phyloP scores from a whole-genome alignment of 2,329 filamentous ascomycete species.

The Acephala macrosclerotiorum region DNA sequence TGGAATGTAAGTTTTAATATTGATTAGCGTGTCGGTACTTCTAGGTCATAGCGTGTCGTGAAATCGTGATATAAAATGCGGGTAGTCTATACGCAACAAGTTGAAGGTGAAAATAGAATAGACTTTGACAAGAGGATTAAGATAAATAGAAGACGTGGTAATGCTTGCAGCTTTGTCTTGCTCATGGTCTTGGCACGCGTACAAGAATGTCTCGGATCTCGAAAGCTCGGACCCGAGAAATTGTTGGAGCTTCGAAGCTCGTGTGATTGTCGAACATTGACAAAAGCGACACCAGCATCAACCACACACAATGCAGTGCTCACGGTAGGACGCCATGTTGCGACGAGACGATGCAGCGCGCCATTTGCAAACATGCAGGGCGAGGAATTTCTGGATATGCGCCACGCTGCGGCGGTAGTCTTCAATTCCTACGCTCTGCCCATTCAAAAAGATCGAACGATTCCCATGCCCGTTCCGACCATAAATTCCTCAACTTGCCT shows the following conservation, averaged over 20 bases:
- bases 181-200: slow-evolving; percentile 1
- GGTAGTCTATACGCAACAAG: neutral
- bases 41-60: slow-evolving; percentile 9
- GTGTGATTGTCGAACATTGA: neutral
- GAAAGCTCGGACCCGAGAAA: slow-evolving; percentile 5
- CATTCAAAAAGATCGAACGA: neutral
- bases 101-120: neutral
- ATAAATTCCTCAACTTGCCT: neutral
- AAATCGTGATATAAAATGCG: slow-evolving; percentile 8
- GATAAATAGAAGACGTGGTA: neutral
- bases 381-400: slow-evolving; percentile 9
- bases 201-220: neutral
- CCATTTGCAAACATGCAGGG: slow-evolving; percentile 25
- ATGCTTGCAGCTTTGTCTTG: slow-evolving; percentile 10
- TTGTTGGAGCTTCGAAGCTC: slow-evolving; percentile 13
- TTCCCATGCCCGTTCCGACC: neutral
- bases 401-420: neutral
- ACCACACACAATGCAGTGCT: slow-evolving; percentile 29
- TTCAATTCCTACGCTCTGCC: neutral
- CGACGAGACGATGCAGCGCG: slow-evolving; percentile 18
- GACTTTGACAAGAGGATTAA: neutral
- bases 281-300: neutral
- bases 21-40: neutral
- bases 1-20: slow-evolving; percentile 8
- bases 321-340: slow-evolving; percentile 28